Conservation (phyloP, 163 green algal genomes). For the Chloromonas sp. region DNA sequence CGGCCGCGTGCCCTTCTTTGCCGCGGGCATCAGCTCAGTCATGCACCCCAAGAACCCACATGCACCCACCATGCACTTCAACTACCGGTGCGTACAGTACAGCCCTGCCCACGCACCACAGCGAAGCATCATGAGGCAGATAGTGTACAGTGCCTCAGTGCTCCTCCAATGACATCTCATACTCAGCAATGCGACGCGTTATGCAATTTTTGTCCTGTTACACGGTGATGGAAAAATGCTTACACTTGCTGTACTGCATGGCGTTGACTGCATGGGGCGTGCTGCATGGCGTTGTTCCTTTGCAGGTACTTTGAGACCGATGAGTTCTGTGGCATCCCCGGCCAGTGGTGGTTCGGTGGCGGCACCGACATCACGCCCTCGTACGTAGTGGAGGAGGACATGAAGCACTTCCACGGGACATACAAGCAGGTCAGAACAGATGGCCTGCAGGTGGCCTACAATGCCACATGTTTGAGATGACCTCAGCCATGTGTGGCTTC, state of each 20-base stretch:
- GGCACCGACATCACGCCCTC: slow-evolving; percentile 98
- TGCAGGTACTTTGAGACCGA: slow-evolving; percentile 94
- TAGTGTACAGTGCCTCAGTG: no score
- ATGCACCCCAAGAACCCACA: slow-evolving; percentile 97
- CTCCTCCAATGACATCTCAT: no score
- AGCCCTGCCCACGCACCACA: no score
- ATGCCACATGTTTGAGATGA: no score
- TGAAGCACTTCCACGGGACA: slow-evolving; percentile 94
- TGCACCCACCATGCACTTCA: slow-evolving; percentile 99
- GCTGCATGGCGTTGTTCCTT: background rate
- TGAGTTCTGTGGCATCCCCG: slow-evolving; percentile 79
- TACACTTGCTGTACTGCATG: no score
- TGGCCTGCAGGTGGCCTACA: background rate
- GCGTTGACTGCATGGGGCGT: no score
- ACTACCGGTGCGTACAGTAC: slow-evolving; percentile 74
- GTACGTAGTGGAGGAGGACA: slow-evolving; percentile 92
- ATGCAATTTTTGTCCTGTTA: no score
- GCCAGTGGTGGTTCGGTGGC: slow-evolving; percentile 98
- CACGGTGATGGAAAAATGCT: no score
- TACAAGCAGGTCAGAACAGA: slow-evolving; percentile 73
- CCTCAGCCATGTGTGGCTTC: no score
- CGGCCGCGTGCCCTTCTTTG: slow-evolving; percentile 95
- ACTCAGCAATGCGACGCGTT: no score
- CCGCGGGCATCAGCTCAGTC: slow-evolving; percentile 91
- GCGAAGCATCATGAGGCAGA: no score